Conservation (phyloP, 2,329 filamentous ascomycete species). For the Clathrospora elynae region DNA sequence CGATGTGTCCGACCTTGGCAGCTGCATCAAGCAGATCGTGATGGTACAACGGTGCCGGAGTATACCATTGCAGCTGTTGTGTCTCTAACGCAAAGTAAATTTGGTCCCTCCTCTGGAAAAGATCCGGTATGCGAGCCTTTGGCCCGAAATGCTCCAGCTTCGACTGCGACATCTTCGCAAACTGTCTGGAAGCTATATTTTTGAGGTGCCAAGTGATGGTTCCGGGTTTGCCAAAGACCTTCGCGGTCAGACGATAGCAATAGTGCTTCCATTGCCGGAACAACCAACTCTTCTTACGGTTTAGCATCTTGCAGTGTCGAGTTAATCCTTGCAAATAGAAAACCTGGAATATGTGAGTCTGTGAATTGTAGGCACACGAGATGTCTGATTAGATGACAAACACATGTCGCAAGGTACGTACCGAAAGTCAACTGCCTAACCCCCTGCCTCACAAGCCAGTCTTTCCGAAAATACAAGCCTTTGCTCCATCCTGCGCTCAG, state of each 20-base stretch:
- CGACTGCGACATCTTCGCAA: background rate
- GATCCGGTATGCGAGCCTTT: conserved; percentile 15
- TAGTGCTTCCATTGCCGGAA: background rate
- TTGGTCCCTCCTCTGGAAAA: conserved; percentile 23
- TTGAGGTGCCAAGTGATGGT: background rate
- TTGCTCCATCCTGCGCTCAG: no score
- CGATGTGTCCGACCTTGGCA: conserved; percentile 19
- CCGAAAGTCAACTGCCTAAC: no score
- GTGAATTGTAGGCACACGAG: no score
- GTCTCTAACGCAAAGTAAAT: conserved; percentile 14
- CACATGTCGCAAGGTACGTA: no score
- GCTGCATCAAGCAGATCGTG: conserved; percentile 26
- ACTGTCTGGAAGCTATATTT: background rate
- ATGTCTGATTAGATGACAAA: no score
- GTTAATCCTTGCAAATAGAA: no score
- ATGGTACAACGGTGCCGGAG: conserved; percentile 5
- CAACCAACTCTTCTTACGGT: background rate
- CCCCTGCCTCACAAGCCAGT: no score
- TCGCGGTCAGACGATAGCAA: background rate
- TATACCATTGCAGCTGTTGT: conserved; percentile 8
- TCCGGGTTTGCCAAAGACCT: background rate
- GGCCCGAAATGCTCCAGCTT: conserved; percentile 19
- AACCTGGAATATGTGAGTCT: no score
- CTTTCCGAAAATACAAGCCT: no score
- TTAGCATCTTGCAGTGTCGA: no score